Evolutionary conservation across 192 early-diverging fungal species (phyloP).

Genomic region (Phycomyces nitens): DNA sequence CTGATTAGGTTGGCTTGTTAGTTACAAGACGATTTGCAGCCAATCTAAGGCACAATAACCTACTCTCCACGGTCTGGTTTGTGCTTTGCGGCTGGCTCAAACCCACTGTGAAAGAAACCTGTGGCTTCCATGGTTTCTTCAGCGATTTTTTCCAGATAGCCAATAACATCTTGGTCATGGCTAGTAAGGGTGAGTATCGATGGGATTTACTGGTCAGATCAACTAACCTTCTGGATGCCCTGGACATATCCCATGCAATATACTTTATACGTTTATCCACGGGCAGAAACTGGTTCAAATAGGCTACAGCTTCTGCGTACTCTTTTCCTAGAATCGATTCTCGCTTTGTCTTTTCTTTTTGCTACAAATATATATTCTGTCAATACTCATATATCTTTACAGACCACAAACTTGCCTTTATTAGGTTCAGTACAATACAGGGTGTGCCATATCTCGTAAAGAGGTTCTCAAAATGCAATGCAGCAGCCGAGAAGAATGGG

Average conservation of each 20-base stretch:
- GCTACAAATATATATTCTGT: conserved; percentile 27
- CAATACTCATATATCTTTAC: neutral
- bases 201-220: too few relatives aligned
- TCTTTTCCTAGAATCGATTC: conserved; percentile 86
- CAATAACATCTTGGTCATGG: conserved; percentile 85
- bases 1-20: too few relatives aligned
- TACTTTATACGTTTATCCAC: conserved; percentile 78
- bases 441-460: conserved; percentile 90
- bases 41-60: too few relatives aligned
- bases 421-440: conserved; percentile 89
- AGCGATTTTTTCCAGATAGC: conserved; percentile 82
- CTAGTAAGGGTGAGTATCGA: conserved; percentile 20
- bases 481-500: conserved; percentile 90
- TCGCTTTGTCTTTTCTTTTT: conserved; percentile 85
- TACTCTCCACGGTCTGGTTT: neutral
- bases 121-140: conserved; percentile 83
- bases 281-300: conserved; percentile 90
- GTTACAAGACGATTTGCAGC: too few relatives aligned
- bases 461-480: conserved; percentile 90
- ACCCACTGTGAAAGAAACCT: conserved; percentile 90
- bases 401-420: conserved; percentile 67
- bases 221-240: conserved; percentile 81
- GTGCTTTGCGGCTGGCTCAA: conserved; percentile 49
- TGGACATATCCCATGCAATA: conserved; percentile 97
- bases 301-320: conserved; percentile 74